These are phyloP conservation scores for Leccinum disarticulatum DNA, from an alignment of 768 basidiomycete species.

Conservation along the genomic window DNA sequence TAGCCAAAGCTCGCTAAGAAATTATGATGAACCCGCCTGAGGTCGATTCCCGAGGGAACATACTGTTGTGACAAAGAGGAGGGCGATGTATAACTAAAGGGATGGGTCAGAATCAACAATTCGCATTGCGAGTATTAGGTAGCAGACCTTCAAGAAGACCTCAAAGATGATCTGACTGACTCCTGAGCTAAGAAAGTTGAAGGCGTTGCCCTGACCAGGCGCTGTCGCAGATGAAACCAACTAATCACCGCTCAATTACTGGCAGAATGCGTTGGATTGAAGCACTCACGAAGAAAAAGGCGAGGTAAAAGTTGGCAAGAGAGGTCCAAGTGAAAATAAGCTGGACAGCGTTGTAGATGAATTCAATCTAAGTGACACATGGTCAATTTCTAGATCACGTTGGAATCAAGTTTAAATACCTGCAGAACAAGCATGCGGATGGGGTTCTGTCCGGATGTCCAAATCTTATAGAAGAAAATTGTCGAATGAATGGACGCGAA, in stretches of 20 bases:
- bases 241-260: constrained; percentile 40
- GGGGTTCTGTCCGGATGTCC: constrained; percentile 88
- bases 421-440: constrained; percentile 79
- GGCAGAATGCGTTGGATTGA: constrained; percentile 16
- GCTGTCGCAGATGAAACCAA: constrained; percentile 79
- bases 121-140: background rate
- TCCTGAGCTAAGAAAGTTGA: constrained; percentile 74
- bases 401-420: constrained; percentile 22
- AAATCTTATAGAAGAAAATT: constrained; percentile 84
- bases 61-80: constrained; percentile 78
- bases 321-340: constrained; percentile 94
- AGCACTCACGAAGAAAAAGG: constrained; percentile 84
- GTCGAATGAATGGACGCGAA: constrained; percentile 94
- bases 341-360: constrained; percentile 87
- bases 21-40: constrained; percentile 38
- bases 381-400: background rate
- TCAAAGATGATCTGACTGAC: constrained; percentile 76
- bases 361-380: constrained; percentile 59
- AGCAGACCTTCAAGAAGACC: constrained; percentile 60
- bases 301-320: constrained; percentile 90
- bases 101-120: constrained; percentile 22
- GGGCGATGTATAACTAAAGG: constrained; percentile 70
- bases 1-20: constrained; percentile 2
- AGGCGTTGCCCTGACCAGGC: constrained; percentile 57
- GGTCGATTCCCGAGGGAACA: constrained; percentile 93